Evolutionary conservation across 208 protist species (phyloP).

Genomic region (Giardia duodenalis): DNA sequence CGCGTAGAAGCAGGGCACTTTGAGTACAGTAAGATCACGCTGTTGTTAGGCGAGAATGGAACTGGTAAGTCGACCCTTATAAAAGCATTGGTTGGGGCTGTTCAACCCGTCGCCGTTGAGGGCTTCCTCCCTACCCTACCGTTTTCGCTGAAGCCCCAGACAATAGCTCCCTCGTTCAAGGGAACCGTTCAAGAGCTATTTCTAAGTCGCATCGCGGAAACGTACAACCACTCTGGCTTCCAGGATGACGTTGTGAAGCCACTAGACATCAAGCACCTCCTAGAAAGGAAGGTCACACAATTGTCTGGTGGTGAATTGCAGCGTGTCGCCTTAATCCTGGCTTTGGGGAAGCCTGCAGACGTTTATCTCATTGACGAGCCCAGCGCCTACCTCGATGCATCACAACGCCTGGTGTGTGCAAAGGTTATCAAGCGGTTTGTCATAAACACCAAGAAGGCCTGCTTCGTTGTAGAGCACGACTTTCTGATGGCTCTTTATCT

Average conservation of each 20-base stretch:
- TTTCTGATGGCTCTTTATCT: slow-evolving; percentile 99
- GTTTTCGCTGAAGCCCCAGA: slow-evolving; percentile 98
- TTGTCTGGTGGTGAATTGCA: slow-evolving; percentile 99
- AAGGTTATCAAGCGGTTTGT: slow-evolving; percentile 80
- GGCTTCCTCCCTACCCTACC: slow-evolving; percentile 70
- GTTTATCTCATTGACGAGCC: slow-evolving; percentile 99
- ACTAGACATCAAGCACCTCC: slow-evolving; percentile 82
- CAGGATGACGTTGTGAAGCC: slow-evolving; percentile 88
- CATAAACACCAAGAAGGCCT: slow-evolving; percentile 90
- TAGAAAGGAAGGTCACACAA: slow-evolving; percentile 83
- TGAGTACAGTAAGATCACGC: slow-evolving; percentile 92
- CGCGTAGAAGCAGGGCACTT: slow-evolving; percentile 77
- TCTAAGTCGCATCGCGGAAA: slow-evolving; percentile 76
- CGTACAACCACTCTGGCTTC: slow-evolving; percentile 89
- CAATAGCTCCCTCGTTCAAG: slow-evolving; percentile 89
- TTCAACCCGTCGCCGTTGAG: slow-evolving; percentile 26
- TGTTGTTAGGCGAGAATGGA: slow-evolving; percentile 97
- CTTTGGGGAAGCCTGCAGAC: slow-evolving; percentile 90
- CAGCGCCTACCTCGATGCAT: slow-evolving; percentile 96
- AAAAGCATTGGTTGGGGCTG: slow-evolving; percentile 80
- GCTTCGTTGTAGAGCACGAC: slow-evolving; percentile 99
- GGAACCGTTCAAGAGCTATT: slow-evolving; percentile 79
- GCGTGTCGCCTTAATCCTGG: slow-evolving; percentile 88
- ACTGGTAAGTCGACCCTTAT: slow-evolving; percentile 99
- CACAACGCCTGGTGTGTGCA: slow-evolving; percentile 93